phyloP scores from a whole-genome alignment of 2,329 filamentous ascomycete genomes.

The Cryphonectria nitschkei region DNA sequence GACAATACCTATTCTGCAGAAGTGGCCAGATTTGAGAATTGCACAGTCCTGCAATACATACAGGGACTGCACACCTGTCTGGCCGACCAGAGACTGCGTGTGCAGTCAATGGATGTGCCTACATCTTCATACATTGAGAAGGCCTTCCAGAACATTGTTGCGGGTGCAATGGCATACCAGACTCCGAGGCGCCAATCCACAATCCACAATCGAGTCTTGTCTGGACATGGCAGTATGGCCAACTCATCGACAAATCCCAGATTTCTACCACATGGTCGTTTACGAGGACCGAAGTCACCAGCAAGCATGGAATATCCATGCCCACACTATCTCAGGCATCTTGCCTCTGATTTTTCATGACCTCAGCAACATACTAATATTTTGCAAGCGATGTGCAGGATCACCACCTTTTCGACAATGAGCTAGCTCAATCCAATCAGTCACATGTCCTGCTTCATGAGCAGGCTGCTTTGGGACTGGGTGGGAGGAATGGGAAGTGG shows the following conservation, averaged over 20 bases:
- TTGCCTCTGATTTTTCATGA: constrained; percentile 10
- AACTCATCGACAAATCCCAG: neutral
- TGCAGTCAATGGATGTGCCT: neutral
- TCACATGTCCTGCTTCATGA: neutral
- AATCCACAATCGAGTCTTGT: neutral
- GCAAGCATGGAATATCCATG: neutral
- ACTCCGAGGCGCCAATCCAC: neutral
- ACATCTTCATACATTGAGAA: neutral
- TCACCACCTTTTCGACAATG: constrained; percentile 6
- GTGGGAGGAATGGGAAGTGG: neutral
- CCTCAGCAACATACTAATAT: constrained; percentile 14
- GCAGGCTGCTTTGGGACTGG: neutral
- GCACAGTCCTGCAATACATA: neutral
- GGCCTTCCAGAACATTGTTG: neutral
- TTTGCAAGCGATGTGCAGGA: constrained; percentile 19
- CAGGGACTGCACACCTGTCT: neutral
- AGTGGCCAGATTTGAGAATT: neutral
- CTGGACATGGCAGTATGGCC: neutral
- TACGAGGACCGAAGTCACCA: neutral
- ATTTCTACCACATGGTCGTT: neutral
- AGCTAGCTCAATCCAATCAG: neutral
- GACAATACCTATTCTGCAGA: neutral
- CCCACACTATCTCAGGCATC: neutral
- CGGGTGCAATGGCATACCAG: neutral
- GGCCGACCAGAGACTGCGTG: neutral